Evolutionary conservation across 176 grass and related monocot species (phyloP).

Genomic region (Zizania latifolia): DNA sequence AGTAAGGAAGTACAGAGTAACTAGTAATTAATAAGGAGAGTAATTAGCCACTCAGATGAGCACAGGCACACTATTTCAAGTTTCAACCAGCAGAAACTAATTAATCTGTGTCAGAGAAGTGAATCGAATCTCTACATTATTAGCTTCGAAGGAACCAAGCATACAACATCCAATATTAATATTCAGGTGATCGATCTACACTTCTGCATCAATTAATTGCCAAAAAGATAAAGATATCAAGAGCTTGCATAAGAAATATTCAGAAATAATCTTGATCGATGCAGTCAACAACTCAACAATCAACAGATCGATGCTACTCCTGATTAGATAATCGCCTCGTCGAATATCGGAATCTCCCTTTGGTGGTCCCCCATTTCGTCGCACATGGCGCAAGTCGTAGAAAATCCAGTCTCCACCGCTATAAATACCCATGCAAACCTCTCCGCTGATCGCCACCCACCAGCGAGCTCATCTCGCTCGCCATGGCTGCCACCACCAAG

Average conservation of each 20-base stretch:
- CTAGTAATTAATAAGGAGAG: no score
- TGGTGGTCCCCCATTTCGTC: not conserved
- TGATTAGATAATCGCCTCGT: no score
- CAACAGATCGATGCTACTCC: not conserved
- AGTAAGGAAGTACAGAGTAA: no score
- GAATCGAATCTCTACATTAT: not conserved
- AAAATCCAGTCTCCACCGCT: not conserved
- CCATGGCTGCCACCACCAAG: slow-evolving; percentile 36
- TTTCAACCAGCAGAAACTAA: no score
- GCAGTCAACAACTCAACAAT: not conserved
- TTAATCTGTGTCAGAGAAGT: no score
- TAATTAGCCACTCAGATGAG: no score
- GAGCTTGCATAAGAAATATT: not conserved
- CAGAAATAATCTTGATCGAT: not conserved
- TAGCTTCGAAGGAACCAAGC: not conserved
- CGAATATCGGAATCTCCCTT: slow-evolving; percentile 13
- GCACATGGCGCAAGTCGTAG: not conserved
- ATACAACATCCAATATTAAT: not conserved
- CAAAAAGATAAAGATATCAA: not conserved
- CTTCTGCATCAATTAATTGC: not conserved
- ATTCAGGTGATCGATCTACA: not conserved
- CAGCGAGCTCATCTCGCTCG: slow-evolving; percentile 13
- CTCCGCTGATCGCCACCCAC: not conserved
- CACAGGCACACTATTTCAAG: no score
- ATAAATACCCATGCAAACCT: slow-evolving; percentile 30